These are phyloP conservation scores for Globisporangium polare DNA, from an alignment of 352 stramenopile species.

Conservation along the genomic window DNA sequence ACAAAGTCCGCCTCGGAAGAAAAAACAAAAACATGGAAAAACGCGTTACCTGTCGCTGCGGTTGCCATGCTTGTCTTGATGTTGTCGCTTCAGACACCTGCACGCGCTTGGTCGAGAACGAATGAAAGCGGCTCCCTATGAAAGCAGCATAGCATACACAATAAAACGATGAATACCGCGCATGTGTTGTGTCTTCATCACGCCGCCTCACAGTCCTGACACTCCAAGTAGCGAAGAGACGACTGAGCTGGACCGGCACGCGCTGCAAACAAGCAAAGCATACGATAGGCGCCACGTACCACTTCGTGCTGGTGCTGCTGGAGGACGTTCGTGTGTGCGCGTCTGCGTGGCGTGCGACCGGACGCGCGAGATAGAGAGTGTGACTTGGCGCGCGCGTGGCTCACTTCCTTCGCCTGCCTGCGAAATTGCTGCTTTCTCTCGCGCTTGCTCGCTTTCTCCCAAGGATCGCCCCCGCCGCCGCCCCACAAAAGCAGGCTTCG, in stretches of 20 bases:
- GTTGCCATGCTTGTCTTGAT: constrained; percentile 2
- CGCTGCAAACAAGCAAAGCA: not conserved
- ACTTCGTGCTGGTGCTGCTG: not conserved
- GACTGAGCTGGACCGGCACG: not conserved
- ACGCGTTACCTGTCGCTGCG: constrained; percentile 3
- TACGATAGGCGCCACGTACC: not conserved
- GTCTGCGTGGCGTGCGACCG: not conserved
- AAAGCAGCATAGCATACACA: not conserved
- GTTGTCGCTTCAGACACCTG: not conserved
- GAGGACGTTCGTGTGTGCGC: not conserved
- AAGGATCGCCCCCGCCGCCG: constrained; percentile 1
- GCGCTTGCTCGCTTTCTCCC: not conserved
- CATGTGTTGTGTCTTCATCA: not conserved
- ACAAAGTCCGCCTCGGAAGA: not conserved
- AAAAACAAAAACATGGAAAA: constrained; percentile 12
- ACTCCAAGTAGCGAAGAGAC: not conserved
- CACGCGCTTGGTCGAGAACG: not conserved
- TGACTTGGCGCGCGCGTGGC: constrained; percentile 2
- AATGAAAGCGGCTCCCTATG: not conserved
- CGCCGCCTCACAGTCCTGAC: not conserved
- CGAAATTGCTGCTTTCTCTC: constrained; percentile 2
- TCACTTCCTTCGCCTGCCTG: not conserved
- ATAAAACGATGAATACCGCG: not conserved
- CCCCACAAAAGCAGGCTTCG: not conserved
- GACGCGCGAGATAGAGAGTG: not conserved